Evolutionary conservation across 1,284 basidiomycete genomes (phyloP).

Genomic region (Cutaneotrichosporon spelunceum): DNA sequence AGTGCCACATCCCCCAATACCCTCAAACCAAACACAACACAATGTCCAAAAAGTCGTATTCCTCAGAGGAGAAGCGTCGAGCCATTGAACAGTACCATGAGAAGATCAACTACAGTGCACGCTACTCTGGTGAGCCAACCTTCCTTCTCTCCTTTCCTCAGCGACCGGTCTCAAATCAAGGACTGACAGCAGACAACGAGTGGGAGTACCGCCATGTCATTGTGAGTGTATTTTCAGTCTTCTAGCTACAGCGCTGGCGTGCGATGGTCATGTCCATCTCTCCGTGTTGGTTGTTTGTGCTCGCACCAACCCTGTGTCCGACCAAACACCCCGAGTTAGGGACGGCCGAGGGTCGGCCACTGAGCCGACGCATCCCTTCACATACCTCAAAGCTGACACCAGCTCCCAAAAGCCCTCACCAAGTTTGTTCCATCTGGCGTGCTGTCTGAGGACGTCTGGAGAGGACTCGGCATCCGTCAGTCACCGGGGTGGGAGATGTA

Average conservation of each 20-base stretch:
- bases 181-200: constrained; percentile 39
- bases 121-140: constrained; percentile 44
- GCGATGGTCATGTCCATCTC: background rate
- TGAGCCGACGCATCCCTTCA: background rate
- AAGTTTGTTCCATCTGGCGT: constrained; percentile 50
- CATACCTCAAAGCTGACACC: background rate
- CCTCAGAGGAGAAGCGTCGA: constrained; percentile 47
- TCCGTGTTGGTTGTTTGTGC: background rate
- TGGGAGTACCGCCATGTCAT: constrained; percentile 53
- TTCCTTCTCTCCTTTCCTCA: background rate
- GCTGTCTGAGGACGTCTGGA: constrained; percentile 49
- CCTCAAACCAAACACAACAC: background rate
- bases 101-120: constrained; percentile 48
- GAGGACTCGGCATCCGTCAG: constrained; percentile 51
- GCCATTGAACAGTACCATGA: constrained; percentile 50
- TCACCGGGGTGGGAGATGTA: constrained; percentile 54
- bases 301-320: background rate
- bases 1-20: background rate
- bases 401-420: constrained; percentile 51
- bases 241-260: background rate
- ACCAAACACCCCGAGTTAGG: constrained; percentile 2
- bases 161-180: background rate
- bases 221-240: constrained; percentile 30
- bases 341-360: background rate
- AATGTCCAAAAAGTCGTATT: constrained; percentile 50